Evolutionary conservation across 441 rosid species (phyloP).

Genomic region (Corymbia citriodora): DNA sequence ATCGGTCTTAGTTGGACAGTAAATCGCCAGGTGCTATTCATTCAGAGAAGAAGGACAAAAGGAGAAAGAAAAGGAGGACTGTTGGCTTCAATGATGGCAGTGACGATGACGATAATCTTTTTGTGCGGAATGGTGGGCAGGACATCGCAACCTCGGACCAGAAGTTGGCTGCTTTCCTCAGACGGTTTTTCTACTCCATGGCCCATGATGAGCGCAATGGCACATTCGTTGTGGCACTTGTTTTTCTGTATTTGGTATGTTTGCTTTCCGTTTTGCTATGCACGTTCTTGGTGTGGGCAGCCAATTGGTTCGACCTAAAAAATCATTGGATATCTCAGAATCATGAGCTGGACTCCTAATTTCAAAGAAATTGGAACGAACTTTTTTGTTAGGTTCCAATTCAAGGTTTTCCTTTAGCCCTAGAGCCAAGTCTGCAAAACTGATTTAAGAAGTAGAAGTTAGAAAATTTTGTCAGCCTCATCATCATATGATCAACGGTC

Average conservation of each 20-base stretch:
- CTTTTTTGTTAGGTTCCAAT: background rate
- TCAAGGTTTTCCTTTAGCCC: background rate
- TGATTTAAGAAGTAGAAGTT: background rate
- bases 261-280: background rate
- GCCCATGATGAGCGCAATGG: conserved; percentile 55
- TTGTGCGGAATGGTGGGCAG: conserved; percentile 11
- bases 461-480: background rate
- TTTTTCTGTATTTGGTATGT: background rate
- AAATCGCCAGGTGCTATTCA: conserved; percentile 30
- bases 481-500: background rate
- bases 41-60: conserved; percentile 42
- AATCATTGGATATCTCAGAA: background rate
- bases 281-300: background rate
- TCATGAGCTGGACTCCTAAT: background rate
- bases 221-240: background rate
- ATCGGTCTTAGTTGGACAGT: conserved; percentile 33
- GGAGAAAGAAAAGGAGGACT: conserved; percentile 43
- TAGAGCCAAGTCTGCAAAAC: background rate
- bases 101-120: conserved; percentile 21
- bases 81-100: conserved; percentile 15
- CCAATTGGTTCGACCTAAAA: background rate
- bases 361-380: background rate
- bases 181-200: conserved; percentile 66
- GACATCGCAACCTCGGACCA: conserved; percentile 19
- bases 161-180: conserved; percentile 81